Evolutionary conservation across 306 rosid genomes (phyloP).

Genomic region (Fragaria ananassa): DNA sequence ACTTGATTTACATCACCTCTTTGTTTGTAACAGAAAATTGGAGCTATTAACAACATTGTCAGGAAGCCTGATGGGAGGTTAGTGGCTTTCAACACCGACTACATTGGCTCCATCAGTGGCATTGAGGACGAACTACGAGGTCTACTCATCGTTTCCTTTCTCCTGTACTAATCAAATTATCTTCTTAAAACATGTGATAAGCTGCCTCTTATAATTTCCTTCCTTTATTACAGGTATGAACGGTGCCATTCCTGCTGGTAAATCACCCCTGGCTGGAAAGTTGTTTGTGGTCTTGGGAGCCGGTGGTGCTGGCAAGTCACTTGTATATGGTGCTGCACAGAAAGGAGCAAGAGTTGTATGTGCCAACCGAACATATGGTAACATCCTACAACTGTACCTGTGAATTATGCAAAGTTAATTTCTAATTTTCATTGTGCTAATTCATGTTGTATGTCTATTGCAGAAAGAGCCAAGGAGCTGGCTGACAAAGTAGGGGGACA

Average conservation of each 20-base stretch:
- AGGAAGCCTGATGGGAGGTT: conserved; percentile 30
- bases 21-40: conserved; percentile 25
- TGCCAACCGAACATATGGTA: conserved; percentile 40
- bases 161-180: not conserved
- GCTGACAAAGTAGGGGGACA: conserved; percentile 45
- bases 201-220: not conserved
- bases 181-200: too few relatives aligned
- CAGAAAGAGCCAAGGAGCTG: conserved; percentile 44
- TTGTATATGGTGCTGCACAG: conserved; percentile 28
- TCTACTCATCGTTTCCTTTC: not conserved
- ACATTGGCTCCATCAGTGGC: conserved; percentile 30
- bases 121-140: conserved; percentile 32
- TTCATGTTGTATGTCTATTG: not conserved
- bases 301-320: conserved; percentile 35
- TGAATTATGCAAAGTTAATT: not conserved
- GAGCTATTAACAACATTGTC: conserved; percentile 32
- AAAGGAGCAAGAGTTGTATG: conserved; percentile 51
- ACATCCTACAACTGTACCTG: not conserved
- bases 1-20: not conserved
- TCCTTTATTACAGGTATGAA: conserved; percentile 19
- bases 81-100: conserved; percentile 32
- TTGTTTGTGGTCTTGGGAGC: conserved; percentile 36
- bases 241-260: conserved; percentile 13
- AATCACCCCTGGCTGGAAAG: conserved; percentile 30
- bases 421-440: not conserved